Evolutionary conservation across 202 grass and related monocot genomes (phyloP).

Genomic region (Eragrostis tef): DNA sequence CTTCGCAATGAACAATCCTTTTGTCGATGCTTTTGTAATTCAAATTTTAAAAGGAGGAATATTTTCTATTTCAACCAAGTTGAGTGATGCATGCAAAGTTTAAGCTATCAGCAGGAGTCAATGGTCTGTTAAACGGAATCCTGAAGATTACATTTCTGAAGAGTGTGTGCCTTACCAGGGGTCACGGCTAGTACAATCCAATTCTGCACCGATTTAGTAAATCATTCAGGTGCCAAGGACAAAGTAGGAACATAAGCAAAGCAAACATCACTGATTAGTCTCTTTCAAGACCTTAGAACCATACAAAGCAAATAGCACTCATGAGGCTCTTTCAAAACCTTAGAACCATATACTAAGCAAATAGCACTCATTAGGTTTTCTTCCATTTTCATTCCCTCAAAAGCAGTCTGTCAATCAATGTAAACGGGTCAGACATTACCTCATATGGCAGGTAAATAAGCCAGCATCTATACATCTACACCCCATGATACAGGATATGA

Average conservation of each 20-base stretch:
- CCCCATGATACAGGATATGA: not conserved
- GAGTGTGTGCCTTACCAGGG: not conserved
- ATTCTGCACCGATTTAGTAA: not conserved
- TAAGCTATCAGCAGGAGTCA: not conserved
- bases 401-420: not conserved
- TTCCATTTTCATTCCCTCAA: not conserved
- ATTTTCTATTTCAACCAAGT: conserved; percentile 26
- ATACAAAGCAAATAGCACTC: conserved; percentile 3
- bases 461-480: conserved; percentile 11
- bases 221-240: not conserved
- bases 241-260: not conserved
- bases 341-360: not conserved
- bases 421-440: not conserved
- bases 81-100: not conserved
- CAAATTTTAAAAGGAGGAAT: conserved; percentile 4
- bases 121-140: conserved; percentile 29
- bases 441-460: not conserved
- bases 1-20: conserved; percentile 38
- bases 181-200: not conserved
- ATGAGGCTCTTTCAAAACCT: not conserved
- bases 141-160: not conserved
- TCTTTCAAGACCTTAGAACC: not conserved
- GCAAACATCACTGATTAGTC: not conserved
- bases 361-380: not conserved
- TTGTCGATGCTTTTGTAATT: conserved; percentile 8